phyloP scores from a whole-genome alignment of 1,284 basidiomycete species.

The Boletus subluridellus region DNA sequence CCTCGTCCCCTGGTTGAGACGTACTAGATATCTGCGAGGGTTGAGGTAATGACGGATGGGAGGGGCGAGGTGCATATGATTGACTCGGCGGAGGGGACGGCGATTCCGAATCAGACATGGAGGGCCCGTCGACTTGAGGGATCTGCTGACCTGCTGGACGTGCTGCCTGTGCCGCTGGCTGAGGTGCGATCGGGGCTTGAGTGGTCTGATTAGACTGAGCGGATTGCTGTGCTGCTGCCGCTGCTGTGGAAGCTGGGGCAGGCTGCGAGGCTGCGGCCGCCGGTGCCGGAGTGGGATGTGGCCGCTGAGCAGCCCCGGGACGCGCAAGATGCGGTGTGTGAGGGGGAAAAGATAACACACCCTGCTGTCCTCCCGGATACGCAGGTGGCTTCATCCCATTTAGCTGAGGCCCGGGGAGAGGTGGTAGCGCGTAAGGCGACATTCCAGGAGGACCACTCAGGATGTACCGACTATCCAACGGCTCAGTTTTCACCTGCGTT shows the following conservation, averaged over 20 bases:
- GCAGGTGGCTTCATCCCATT: conserved; percentile 45
- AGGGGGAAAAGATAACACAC: conserved; percentile 55
- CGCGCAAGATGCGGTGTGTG: conserved; percentile 45
- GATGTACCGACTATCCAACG: conserved; percentile 61
- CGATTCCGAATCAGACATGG: conserved; percentile 56
- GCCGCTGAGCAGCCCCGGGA: conserved; percentile 24
- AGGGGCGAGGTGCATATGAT: conserved; percentile 58
- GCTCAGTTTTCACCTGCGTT: conserved; percentile 62
- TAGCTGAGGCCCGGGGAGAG: conserved; percentile 61
- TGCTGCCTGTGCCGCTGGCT: conserved; percentile 11
- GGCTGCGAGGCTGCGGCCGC: conserved; percentile 12
- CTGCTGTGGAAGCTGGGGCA: conserved; percentile 14
- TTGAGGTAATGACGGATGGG: conserved; percentile 58
- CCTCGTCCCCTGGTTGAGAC: conserved; percentile 60
- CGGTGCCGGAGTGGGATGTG: conserved; percentile 22
- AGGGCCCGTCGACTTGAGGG: conserved; percentile 64
- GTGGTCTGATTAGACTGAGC: conserved; percentile 12
- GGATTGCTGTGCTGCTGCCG: conserved; percentile 9
- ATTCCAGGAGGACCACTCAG: conserved; percentile 43
- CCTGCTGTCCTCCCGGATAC: conserved; percentile 52
- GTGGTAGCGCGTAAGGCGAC: conserved; percentile 52
- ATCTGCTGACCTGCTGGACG: conserved; percentile 43
- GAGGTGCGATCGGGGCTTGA: conserved; percentile 10
- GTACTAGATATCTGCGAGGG: conserved; percentile 39
- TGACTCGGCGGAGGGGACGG: conserved; percentile 58